Evolutionary conservation across 805 yeast species (phyloP).

Genomic region (Saccharomycopsis sp.): DNA sequence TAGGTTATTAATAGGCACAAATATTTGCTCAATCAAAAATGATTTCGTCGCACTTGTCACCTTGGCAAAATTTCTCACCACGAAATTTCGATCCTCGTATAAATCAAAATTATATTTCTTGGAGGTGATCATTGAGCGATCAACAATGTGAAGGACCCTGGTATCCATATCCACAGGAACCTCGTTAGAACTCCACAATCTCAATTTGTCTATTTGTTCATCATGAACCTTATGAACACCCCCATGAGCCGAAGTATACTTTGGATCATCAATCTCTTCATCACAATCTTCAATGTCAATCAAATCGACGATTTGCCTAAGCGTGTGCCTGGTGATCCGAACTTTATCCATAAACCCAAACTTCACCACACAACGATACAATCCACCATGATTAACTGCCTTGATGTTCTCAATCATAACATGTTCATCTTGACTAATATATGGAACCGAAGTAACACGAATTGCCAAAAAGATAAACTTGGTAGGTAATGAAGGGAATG

Average conservation of each 20-base stretch:
- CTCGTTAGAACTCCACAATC: not conserved
- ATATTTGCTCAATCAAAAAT: slow-evolving; percentile 21
- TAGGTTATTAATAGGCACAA: slow-evolving; percentile 21
- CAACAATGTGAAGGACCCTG: slow-evolving; percentile 27
- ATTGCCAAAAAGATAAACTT: slow-evolving; percentile 39
- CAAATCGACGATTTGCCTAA: slow-evolving; percentile 22
- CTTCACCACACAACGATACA: slow-evolving; percentile 41
- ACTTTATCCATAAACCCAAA: slow-evolving; percentile 44
- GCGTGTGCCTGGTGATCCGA: slow-evolving; percentile 22
- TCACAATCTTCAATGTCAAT: slow-evolving; percentile 12
- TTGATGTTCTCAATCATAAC: slow-evolving; percentile 35
- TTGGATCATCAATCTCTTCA: slow-evolving; percentile 21
- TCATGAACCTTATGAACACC: slow-evolving; percentile 14
- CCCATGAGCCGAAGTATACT: slow-evolving; percentile 4
- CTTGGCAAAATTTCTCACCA: not conserved
- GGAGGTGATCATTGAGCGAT: slow-evolving; percentile 23
- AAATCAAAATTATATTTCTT: not conserved
- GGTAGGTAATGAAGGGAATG: slow-evolving; percentile 39
- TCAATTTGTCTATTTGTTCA: slow-evolving; percentile 2
- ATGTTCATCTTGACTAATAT: slow-evolving; percentile 33
- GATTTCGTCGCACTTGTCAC: slow-evolving; percentile 1
- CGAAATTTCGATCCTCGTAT: slow-evolving; percentile 5
- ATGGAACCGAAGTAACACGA: slow-evolving; percentile 38
- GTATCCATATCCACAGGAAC: slow-evolving; percentile 13
- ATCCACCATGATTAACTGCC: slow-evolving; percentile 32